These are phyloP conservation scores for Astrothelium macrocarpum DNA, from an alignment of 495 filamentous ascomycete genomes.

Conservation along the genomic window DNA sequence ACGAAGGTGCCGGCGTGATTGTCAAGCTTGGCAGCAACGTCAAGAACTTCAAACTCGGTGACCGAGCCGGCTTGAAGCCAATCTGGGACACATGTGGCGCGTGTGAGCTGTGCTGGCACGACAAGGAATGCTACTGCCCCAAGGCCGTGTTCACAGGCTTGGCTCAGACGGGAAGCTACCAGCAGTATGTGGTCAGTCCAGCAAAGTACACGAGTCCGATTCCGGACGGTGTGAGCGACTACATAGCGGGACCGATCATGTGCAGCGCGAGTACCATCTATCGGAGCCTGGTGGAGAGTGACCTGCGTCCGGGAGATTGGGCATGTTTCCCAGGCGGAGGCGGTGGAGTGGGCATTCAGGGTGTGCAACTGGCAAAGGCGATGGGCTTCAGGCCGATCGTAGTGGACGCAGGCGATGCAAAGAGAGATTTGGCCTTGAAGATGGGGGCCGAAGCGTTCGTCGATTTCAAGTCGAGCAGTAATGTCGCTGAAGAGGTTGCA, in stretches of 20 bases:
- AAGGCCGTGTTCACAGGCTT: conserved; percentile 30
- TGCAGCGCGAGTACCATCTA: conserved; percentile 37
- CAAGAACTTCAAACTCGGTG: conserved; percentile 46
- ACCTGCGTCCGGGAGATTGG: conserved; percentile 34
- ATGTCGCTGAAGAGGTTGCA: conserved; percentile 34
- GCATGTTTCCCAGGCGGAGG: conserved; percentile 38
- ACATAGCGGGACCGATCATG: conserved; percentile 40
- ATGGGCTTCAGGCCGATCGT: conserved; percentile 48
- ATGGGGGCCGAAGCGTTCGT: conserved; percentile 46
- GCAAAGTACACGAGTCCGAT: conserved; percentile 37
- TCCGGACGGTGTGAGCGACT: conserved; percentile 36
- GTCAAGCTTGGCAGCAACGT: conserved; percentile 44
- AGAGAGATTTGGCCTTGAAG: conserved; percentile 33
- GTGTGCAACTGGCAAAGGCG: conserved; percentile 36
- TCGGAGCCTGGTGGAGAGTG: conserved; percentile 31
- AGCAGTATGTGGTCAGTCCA: conserved; percentile 33
- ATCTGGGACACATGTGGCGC: conserved; percentile 42
- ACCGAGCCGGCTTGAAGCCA: conserved; percentile 51
- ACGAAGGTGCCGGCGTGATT: conserved; percentile 49
- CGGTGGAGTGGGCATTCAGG: conserved; percentile 35
- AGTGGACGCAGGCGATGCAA: conserved; percentile 38
- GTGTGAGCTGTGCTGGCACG: conserved; percentile 40
- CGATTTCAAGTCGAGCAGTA: conserved; percentile 35
- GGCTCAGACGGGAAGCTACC: conserved; percentile 29
- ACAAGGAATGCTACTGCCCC: conserved; percentile 28